phyloP scores from a whole-genome alignment of 306 rosid species.

The Mimosa pudica region DNA sequence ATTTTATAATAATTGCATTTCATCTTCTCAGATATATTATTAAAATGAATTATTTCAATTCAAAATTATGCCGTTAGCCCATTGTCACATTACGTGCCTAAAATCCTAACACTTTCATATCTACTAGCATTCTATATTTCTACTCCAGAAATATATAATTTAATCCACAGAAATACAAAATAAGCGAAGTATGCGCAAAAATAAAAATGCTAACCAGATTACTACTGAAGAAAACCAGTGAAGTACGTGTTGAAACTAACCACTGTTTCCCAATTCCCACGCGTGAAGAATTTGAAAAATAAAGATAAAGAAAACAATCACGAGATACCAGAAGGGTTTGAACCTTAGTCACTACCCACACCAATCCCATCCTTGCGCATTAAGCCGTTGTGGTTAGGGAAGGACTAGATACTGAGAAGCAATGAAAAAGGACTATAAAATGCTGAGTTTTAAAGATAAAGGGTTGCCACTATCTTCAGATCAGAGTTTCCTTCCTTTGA shows the following conservation, averaged over 20 bases:
- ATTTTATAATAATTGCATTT: neutral
- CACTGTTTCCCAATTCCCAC: constrained; percentile 98
- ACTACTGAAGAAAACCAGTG: constrained; percentile 94
- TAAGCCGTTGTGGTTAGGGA: no score
- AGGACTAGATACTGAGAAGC: neutral
- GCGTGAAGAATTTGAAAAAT: constrained; percentile 23
- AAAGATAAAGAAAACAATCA: neutral
- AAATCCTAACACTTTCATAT: constrained; percentile 22
- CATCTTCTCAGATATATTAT: constrained; percentile 5
- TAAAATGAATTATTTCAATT: neutral
- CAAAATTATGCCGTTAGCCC: neutral
- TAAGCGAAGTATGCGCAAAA: constrained; percentile 29
- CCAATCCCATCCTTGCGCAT: no score
- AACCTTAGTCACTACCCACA: neutral
- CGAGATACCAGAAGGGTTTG: neutral
- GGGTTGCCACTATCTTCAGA: constrained; percentile 6
- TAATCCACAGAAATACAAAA: neutral
- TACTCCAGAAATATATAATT: constrained; percentile 8
- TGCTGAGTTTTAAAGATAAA: neutral
- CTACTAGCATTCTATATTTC: constrained; percentile 1
- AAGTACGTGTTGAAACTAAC: constrained; percentile 89
- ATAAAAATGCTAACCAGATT: constrained; percentile 83
- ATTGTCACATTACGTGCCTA: neutral
- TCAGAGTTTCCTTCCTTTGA: neutral
- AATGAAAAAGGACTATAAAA: neutral